Evolutionary conservation across 2,329 filamentous ascomycete genomes (phyloP), one percentile per base, ranked within the genome.

Genomic region (Penicillium sp.): DNA sequence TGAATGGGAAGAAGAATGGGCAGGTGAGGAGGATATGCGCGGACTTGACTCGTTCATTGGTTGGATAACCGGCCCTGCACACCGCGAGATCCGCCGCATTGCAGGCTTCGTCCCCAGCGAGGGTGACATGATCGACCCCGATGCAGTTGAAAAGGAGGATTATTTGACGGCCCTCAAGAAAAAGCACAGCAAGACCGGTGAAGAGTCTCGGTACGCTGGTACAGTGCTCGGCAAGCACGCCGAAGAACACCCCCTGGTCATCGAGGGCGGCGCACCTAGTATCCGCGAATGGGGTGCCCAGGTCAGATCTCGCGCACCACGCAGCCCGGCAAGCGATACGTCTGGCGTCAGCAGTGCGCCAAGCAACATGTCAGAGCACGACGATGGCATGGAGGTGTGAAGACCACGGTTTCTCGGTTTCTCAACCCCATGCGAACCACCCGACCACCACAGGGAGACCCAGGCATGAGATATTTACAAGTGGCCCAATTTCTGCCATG

Each of bases 121-220:
- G 60, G 73, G 75, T 11, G 79, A 78, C 14, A 76, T 80, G 56
- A 75, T 80, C 35, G 75, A 77, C 44, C 60, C 70, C 25, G 74
- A 70, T 57, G 70, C 44, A 77, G 83, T 66, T 76, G 82, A 84
- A 48, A 83, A 82, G 51, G 85, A 84, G 20, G 87, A 92, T 68
- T 92, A 88, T 65, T 67, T 92, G 16, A 84, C 81, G 50, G 88
- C 85, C 4, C 76, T 97, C 38, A 96, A 95, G 73, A 94, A 92
- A 74, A 96, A 95, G 67, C 89, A 95, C 70, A 91, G 87, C 74
- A 95, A 94, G 63, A 89, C 88, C 0, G 89, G 88, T 56, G 90
- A 95, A 64, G 91, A 95, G 65, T 86, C 87, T 9, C 87, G 92
- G 64, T 95, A 90, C 69, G 84, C 87, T 60, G 90, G 90, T 27